Evolutionary conservation across 169 alveolate species (phyloP).

Genomic region (Cryptosporidium canis): DNA sequence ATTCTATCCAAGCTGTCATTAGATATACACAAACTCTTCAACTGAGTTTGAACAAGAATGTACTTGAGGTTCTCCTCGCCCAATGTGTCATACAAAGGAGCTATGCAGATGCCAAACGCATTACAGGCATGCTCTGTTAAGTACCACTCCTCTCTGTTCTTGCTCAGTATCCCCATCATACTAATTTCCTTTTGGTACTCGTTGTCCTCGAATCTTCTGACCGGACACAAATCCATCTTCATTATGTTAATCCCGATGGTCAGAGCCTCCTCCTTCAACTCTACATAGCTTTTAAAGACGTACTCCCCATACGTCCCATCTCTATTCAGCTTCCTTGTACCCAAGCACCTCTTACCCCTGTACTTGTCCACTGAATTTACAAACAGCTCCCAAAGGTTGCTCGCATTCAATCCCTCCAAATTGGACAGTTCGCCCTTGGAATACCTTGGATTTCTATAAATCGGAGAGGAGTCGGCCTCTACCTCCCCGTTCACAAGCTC

Average conservation of each 20-base stretch:
- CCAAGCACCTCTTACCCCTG: conserved; percentile 14
- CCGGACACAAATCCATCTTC: conserved; percentile 16
- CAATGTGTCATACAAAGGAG: conserved; percentile 84
- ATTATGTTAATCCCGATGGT: conserved; percentile 28
- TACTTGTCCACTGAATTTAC: conserved; percentile 28
- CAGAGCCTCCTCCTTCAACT: conserved; percentile 18
- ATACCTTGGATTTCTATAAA: conserved; percentile 57
- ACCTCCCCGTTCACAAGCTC: background rate
- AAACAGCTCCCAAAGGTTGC: conserved; percentile 54
- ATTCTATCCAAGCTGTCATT: conserved; percentile 73
- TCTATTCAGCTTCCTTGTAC: conserved; percentile 9
- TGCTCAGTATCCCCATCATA: conserved; percentile 84
- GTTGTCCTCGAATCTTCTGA: conserved; percentile 15
- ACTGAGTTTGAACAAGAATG: conserved; percentile 77
- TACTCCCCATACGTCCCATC: conserved; percentile 58
- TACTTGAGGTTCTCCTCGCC: conserved; percentile 81
- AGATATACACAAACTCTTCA: conserved; percentile 76
- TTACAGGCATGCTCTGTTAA: conserved; percentile 83
- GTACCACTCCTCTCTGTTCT: conserved; percentile 88
- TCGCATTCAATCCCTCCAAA: conserved; percentile 34
- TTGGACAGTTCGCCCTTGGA: conserved; percentile 27
- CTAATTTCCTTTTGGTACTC: conserved; percentile 69
- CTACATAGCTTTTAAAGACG: conserved; percentile 33
- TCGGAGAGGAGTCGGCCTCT: conserved; percentile 28
- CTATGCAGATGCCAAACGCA: conserved; percentile 77